Percentiles rank a stretch among this genome's conserved stretches.
Evolutionary conservation across 2,329 filamentous ascomycete genomes (phyloP).

Genomic region (Calonectria pseudoreteaudii): DNA sequence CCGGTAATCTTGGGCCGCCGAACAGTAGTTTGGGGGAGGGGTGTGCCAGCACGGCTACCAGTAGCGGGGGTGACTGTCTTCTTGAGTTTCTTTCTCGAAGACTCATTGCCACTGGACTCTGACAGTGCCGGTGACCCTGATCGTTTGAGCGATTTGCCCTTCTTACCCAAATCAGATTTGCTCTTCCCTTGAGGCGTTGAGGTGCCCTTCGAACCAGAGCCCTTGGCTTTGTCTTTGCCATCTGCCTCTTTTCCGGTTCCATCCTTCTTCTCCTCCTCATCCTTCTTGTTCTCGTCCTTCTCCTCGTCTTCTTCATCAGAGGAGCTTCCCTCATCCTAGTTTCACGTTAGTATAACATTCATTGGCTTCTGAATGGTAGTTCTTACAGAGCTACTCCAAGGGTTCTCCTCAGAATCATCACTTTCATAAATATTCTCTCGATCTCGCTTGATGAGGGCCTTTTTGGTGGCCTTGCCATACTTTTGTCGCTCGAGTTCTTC

Average conservation of each 20-base stretch:
- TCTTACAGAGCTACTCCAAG: constrained; percentile 54
- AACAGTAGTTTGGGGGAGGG: constrained; percentile 57
- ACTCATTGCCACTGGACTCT: constrained; percentile 93
- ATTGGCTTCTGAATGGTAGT: not conserved
- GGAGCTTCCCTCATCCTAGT: constrained; percentile 61
- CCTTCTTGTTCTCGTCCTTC: constrained; percentile 69
- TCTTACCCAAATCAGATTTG: constrained; percentile 57
- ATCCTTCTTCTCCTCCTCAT: constrained; percentile 67
- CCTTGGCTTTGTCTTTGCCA: constrained; percentile 63
- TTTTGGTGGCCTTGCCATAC: constrained; percentile 81
- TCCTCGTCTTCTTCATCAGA: constrained; percentile 54
- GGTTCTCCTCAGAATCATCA: constrained; percentile 64
- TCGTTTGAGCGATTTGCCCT: constrained; percentile 78
- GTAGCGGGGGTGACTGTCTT: constrained; percentile 65
- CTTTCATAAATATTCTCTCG: constrained; percentile 88
- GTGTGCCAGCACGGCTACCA: constrained; percentile 67
- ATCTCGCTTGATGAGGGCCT: constrained; percentile 86
- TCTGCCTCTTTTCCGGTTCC: constrained; percentile 52
- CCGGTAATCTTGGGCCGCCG: constrained; percentile 57
- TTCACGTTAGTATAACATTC: constrained; percentile 32
- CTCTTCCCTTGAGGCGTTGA: constrained; percentile 66
- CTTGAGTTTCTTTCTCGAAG: constrained; percentile 81
- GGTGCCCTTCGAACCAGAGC: constrained; percentile 74
- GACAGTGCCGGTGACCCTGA: constrained; percentile 88
- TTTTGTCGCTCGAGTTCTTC: constrained; percentile 77